phyloP scores from a whole-genome alignment of 2,329 filamentous ascomycete genomes.

The Trichoderma guizhouense region DNA sequence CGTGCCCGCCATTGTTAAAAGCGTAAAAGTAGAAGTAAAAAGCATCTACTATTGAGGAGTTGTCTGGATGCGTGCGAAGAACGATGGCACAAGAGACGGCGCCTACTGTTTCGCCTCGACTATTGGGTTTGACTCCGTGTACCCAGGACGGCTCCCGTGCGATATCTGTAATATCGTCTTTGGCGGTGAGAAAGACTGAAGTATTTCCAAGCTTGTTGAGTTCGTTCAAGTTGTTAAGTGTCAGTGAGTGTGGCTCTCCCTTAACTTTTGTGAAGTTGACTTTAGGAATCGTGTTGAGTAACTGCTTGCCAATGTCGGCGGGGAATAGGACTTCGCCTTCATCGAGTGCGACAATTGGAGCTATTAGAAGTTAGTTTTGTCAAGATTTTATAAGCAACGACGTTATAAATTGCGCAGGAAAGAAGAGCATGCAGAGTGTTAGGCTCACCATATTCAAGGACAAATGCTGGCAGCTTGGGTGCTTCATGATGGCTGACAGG shows the following conservation, averaged over 20 bases:
- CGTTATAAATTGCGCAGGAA: not conserved
- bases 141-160: not conserved
- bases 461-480: not conserved
- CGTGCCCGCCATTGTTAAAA: not conserved
- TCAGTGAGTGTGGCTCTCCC: not conserved
- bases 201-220: slow-evolving; percentile 6
- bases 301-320: not conserved
- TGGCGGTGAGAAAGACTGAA: not conserved
- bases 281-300: not conserved
- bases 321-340: not conserved
- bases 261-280: not conserved
- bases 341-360: not conserved
- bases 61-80: not conserved
- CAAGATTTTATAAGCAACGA: not conserved
- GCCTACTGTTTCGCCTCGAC: not conserved
- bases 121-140: not conserved
- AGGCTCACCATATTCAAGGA: not conserved
- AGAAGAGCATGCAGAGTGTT: not conserved
- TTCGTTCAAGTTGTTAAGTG: not conserved
- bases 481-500: not conserved
- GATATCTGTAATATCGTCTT: not conserved
- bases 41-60: not conserved
- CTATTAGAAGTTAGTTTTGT: not conserved
- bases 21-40: slow-evolving; percentile 5
- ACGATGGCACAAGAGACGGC: not conserved